A percentile compares a stretch with the other conserved stretches of the same genome.
Conservation (phyloP, 2,329 filamentous ascomycete species). For the Chrysoporthe austroafricana region DNA sequence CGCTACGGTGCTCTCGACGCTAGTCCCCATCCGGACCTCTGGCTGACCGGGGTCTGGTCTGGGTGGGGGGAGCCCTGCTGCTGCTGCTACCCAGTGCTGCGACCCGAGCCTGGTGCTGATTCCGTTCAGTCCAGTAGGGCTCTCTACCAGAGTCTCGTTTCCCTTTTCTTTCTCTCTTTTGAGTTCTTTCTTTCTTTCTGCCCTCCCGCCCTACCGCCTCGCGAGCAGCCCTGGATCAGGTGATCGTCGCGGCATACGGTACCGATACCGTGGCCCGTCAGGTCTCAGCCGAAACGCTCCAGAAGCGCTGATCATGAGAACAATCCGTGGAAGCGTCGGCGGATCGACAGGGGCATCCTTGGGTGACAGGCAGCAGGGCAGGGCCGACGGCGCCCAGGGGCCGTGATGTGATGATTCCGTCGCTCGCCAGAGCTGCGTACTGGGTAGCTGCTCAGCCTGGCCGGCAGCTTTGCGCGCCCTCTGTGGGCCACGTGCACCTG, state of each 20-base stretch:
- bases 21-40: neutral
- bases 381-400: neutral
- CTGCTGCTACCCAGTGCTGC: neutral
- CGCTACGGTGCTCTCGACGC: neutral
- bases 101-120: neutral
- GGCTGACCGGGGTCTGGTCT: neutral
- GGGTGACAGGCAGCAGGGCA: slow-evolving; percentile 2
- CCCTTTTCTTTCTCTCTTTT: neutral
- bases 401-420: neutral
- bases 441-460: no score
- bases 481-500: no score
- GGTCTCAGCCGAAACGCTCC: slow-evolving; percentile 21
- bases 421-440: no score
- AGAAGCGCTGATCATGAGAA: slow-evolving; percentile 12
- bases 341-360: slow-evolving; percentile 14
- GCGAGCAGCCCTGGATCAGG: neutral
- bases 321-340: neutral
- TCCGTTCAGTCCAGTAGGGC: neutral
- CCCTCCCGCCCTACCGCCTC: neutral
- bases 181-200: neutral
- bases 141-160: neutral
- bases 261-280: neutral
- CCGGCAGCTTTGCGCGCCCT: no score
- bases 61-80: neutral
- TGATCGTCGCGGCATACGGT: neutral